Conservation (phyloP, 192 early-diverging fungal species). For the Linnemannia elongata region DNA sequence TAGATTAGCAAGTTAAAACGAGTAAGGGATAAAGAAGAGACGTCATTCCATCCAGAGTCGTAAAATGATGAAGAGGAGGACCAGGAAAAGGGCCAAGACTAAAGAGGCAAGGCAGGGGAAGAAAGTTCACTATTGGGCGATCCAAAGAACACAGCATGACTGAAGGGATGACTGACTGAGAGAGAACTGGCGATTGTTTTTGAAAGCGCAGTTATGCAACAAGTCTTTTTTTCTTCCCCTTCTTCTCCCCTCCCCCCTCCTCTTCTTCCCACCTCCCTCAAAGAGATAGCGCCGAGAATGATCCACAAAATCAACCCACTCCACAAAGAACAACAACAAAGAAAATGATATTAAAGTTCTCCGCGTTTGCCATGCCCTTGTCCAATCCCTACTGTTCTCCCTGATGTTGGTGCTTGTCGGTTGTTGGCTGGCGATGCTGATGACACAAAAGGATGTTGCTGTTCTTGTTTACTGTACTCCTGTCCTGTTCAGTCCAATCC, state of each 20-base stretch:
- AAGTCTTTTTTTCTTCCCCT: neutral
- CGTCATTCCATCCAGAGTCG: neutral
- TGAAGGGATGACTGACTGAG: neutral
- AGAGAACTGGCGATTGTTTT: neutral
- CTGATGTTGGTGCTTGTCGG: neutral
- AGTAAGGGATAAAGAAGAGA: neutral
- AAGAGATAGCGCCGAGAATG: neutral
- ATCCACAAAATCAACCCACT: conserved; percentile 1
- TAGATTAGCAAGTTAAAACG: neutral
- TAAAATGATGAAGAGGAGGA: neutral
- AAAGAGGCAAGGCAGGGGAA: too few species aligned
- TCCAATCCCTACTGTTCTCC: neutral
- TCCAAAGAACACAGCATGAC: neutral
- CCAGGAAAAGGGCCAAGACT: too few species aligned
- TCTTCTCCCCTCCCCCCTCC: neutral
- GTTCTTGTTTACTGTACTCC: neutral
- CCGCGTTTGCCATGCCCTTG: conserved; percentile 8
- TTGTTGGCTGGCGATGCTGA: neutral
- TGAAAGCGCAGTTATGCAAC: conserved; percentile 1
- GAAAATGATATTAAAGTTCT: conserved; percentile 25
- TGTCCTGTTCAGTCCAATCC: conserved; percentile 5
- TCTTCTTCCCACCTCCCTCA: too few species aligned
- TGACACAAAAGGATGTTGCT: neutral
- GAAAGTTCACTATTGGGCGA: neutral
- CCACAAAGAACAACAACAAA: neutral